phyloP scores from a whole-genome alignment of 73 alveolate species.

The Paramecium sonneborni region DNA sequence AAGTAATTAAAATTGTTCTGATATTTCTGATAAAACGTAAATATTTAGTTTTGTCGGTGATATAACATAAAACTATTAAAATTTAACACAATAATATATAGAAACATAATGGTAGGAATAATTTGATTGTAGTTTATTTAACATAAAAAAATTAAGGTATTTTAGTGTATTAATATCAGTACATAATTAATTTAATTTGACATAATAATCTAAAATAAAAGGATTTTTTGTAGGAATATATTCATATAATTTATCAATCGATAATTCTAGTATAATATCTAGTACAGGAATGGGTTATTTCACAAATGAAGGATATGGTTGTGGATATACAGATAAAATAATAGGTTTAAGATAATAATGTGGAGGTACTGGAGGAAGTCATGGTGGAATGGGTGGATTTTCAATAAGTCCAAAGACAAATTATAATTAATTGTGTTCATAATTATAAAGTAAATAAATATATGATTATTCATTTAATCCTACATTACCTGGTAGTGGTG shows the following conservation, averaged over 20 bases:
- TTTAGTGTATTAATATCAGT: background rate
- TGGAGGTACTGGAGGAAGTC: slow-evolving; percentile 60
- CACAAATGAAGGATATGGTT: background rate
- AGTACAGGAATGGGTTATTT: background rate
- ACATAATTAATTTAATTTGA: background rate
- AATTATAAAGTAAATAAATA: background rate
- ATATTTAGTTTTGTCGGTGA: background rate
- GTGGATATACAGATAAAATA: slow-evolving; percentile 21
- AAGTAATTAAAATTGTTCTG: background rate
- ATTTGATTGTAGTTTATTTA: background rate
- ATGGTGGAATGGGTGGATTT: slow-evolving; percentile 41
- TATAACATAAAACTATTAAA: background rate
- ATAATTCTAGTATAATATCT: background rate
- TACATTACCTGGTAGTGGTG: background rate
- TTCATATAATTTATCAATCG: background rate
- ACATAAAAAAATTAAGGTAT: background rate
- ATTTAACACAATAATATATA: background rate
- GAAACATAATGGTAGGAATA: background rate
- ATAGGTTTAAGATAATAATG: slow-evolving; percentile 12
- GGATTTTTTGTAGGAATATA: background rate
- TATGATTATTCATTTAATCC: slow-evolving; percentile 18
- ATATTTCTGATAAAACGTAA: background rate
- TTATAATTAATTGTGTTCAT: background rate
- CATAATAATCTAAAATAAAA: background rate
- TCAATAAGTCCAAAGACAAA: background rate